Base-by-base conservation (phyloP, 2,329 filamentous ascomycete genomes). In the Elsinoe necatrix region DNA sequence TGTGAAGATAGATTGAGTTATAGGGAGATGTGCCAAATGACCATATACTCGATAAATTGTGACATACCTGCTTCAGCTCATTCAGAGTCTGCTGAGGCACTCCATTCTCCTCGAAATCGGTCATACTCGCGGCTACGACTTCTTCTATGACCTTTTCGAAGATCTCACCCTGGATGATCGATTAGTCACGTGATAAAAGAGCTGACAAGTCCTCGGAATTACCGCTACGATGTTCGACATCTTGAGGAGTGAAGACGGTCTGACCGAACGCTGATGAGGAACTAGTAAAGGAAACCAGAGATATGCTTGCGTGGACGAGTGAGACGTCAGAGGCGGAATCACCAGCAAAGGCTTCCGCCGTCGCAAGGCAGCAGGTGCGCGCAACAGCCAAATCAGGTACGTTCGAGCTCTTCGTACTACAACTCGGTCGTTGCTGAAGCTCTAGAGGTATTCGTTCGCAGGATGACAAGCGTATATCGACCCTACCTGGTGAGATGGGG, bases 81-180 rank as follows among this genome's bases (percentile, higher is more conserved):
- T 92, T 83, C 66, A 98, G 76, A 54, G 92, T 92, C 64, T 82
- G 78, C 71, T 92, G 86, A 66, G 95, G 89, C 62, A 97, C 86
- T 66, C 93, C 93, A 65, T 86, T 89, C 75, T 98, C 93, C 72
- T 98, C 93, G 70, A 98, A 97, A 73, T 97, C 93, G 68, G 92
- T 87, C 68, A 88, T 82, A 67, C 92, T 96, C 63, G 70, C 68
- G 51, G 66, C 63, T 59, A 76, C 69, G 59, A 77, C 75, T 66
- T 87, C 86, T 65, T 92, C 86, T 72, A 97, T 89, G 69, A 98
- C 90, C 75, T 93, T 89, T 72, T 84, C 78, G 73, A 96, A 98
- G 67, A 97, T 85, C 63, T 76, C 75, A 67, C 93, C 93, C 76
- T 84, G 63, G 60, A 57, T 21, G 43, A 12, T 31, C 9, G 23